Conservation (phyloP, 2,329 filamentous ascomycete species). For the Phaeoacremonium minimum region DNA sequence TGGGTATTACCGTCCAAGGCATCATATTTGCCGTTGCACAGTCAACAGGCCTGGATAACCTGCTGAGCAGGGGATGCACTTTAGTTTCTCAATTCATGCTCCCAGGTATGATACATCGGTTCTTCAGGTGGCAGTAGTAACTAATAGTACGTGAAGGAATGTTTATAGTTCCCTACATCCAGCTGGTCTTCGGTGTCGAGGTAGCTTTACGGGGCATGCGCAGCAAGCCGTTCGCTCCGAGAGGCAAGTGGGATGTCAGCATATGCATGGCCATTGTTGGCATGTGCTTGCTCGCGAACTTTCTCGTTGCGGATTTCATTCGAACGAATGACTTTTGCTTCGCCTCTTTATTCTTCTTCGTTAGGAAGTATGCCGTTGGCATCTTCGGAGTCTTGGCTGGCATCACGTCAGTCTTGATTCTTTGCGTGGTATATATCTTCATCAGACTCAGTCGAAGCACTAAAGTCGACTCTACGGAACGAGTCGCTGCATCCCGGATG, state of each 20-base stretch:
- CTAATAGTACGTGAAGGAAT: constrained; percentile 43
- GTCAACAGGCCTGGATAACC: constrained; percentile 45
- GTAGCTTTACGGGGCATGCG: constrained; percentile 51
- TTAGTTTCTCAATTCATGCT: constrained; percentile 54
- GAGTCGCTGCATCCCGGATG: constrained; percentile 64
- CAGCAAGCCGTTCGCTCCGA: constrained; percentile 50
- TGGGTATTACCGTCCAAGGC: constrained; percentile 55
- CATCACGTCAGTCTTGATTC: constrained; percentile 44
- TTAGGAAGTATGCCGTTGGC: constrained; percentile 54
- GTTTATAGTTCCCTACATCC: constrained; percentile 63
- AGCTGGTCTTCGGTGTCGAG: constrained; percentile 62
- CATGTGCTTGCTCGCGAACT: constrained; percentile 49
- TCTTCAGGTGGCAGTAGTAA: background rate
- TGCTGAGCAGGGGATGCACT: constrained; percentile 49
- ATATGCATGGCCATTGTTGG: constrained; percentile 50
- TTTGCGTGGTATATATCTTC: constrained; percentile 50
- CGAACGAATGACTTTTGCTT: constrained; percentile 59
- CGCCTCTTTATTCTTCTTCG: constrained; percentile 64
- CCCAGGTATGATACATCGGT: constrained; percentile 40
- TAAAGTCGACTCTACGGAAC: constrained; percentile 53
- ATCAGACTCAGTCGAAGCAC: constrained; percentile 50
- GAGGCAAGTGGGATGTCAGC: constrained; percentile 55
- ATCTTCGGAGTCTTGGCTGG: constrained; percentile 50
- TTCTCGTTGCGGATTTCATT: constrained; percentile 52
- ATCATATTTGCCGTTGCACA: constrained; percentile 54